Evolutionary conservation across 345 rosid genomes (phyloP).

Genomic region (Euphorbia tirucalli): DNA sequence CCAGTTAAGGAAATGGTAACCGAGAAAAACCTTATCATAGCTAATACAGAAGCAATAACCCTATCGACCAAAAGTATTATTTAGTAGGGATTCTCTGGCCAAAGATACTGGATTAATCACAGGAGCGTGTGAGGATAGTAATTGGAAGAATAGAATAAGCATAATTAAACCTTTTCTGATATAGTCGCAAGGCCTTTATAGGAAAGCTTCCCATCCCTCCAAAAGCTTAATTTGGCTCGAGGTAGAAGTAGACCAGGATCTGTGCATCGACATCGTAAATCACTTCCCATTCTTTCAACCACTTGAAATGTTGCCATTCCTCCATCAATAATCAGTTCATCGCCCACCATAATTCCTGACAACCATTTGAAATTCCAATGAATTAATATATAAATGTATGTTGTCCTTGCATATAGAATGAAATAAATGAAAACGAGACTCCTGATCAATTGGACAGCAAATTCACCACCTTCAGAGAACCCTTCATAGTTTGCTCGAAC

Average conservation of each 20-base stretch:
- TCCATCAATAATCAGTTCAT: conserved; percentile 64
- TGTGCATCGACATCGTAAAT: conserved; percentile 57
- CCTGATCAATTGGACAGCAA: background rate
- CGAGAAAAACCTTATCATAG: too few relatives aligned
- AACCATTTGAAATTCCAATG: background rate
- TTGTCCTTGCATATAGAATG: conserved; percentile 8
- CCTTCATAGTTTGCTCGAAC: conserved; percentile 61
- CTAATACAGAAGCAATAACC: too few relatives aligned
- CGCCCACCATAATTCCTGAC: conserved; percentile 65
- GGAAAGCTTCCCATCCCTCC: conserved; percentile 61
- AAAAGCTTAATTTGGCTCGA: conserved; percentile 64
- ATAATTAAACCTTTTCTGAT: conserved; percentile 47
- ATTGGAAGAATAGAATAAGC: conserved; percentile 3
- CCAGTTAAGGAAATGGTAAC: too few relatives aligned
- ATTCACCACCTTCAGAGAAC: conserved; percentile 57
- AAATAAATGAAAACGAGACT: background rate
- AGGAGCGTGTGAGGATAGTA: background rate
- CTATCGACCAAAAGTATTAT: too few relatives aligned
- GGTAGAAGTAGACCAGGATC: conserved; percentile 69
- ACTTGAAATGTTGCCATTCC: conserved; percentile 78
- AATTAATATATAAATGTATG: background rate
- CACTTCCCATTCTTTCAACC: conserved; percentile 53
- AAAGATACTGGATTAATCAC: background rate
- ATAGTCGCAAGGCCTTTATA: conserved; percentile 48
- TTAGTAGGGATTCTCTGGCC: background rate